A percentile compares a stretch with the other conserved stretches of the same genome.
phyloP scores from a whole-genome alignment of 768 basidiomycete species.

The Pleurotus sapidus region DNA sequence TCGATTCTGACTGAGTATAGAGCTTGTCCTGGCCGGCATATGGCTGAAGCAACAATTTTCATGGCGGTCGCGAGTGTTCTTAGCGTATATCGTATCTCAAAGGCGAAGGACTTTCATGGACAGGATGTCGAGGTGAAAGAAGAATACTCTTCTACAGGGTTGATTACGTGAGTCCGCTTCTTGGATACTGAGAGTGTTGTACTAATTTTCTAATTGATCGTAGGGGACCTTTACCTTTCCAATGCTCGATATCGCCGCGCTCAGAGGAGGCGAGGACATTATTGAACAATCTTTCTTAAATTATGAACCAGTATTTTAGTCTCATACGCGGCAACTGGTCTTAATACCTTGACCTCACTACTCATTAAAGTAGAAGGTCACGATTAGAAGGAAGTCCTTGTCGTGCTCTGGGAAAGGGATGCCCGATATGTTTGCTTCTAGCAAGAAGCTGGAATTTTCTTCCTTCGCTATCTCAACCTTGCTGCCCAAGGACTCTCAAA shows the following conservation, averaged over 20 bases:
- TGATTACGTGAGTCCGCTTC: not conserved
- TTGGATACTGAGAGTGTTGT: not conserved
- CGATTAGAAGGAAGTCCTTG: too few relatives aligned
- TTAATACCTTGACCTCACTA: too few relatives aligned
- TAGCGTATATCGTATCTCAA: not conserved
- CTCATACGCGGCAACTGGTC: too few relatives aligned
- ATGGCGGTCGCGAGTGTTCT: conserved; percentile 1
- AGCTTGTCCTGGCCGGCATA: conserved; percentile 2
- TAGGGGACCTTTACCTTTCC: not conserved
- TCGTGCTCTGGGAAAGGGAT: not conserved
- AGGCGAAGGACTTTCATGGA: not conserved
- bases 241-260: not conserved
- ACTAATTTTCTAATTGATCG: too few relatives aligned
- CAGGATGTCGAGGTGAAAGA: not conserved
- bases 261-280: not conserved
- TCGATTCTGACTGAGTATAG: not conserved
- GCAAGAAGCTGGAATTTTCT: not conserved
- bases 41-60: conserved; percentile 5
- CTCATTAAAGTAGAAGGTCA: too few relatives aligned
- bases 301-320: too few relatives aligned
- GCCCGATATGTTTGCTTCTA: too few relatives aligned
- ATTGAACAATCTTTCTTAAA: not conserved
- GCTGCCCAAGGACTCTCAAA: not conserved
- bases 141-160: not conserved
- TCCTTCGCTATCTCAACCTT: not conserved